A percentile compares a stretch with the other conserved stretches of the same genome.
phyloP scores from a whole-genome alignment of 1,284 basidiomycete species.

The Sanghuangporus weigelae region DNA sequence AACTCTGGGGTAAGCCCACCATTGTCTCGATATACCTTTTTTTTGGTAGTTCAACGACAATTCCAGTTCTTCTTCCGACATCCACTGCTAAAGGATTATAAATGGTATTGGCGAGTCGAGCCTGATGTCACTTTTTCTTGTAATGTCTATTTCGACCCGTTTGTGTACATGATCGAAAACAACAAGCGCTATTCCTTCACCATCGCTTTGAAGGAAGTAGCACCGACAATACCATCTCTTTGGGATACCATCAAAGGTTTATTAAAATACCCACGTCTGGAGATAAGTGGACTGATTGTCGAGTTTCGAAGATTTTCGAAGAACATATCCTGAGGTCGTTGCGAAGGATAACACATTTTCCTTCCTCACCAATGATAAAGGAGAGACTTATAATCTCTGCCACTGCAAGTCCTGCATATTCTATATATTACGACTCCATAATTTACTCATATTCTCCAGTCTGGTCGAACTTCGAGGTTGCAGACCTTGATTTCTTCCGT shows the following conservation, averaged over 20 bases:
- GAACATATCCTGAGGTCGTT: conserved; percentile 55
- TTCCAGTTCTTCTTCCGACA: conserved; percentile 48
- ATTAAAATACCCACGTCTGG: not conserved
- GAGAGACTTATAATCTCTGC: conserved; percentile 65
- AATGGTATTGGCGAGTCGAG: conserved; percentile 70
- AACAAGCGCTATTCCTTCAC: conserved; percentile 60
- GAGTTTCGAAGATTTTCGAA: conserved; percentile 50
- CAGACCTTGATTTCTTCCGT: conserved; percentile 55
- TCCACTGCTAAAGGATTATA: conserved; percentile 39
- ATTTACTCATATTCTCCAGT: conserved; percentile 32
- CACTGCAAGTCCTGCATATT: conserved; percentile 47
- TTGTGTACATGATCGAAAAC: conserved; percentile 70
- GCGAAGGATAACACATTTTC: conserved; percentile 60
- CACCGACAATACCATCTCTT: conserved; percentile 67
- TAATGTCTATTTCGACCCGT: conserved; percentile 69
- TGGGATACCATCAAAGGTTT: conserved; percentile 60
- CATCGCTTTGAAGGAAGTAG: conserved; percentile 72
- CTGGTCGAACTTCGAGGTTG: conserved; percentile 81
- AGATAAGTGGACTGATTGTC: not conserved
- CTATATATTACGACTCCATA: conserved; percentile 17
- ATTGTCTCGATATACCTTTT: not conserved
- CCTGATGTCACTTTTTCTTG: conserved; percentile 73
- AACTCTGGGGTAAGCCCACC: conserved; percentile 41
- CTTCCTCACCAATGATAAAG: conserved; percentile 64
- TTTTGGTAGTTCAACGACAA: not conserved